Percentiles rank a stretch among this genome's conserved stretches.
phyloP scores from a whole-genome alignment of 2,329 filamentous ascomycete species.

The Colletotrichum chrysophilum region DNA sequence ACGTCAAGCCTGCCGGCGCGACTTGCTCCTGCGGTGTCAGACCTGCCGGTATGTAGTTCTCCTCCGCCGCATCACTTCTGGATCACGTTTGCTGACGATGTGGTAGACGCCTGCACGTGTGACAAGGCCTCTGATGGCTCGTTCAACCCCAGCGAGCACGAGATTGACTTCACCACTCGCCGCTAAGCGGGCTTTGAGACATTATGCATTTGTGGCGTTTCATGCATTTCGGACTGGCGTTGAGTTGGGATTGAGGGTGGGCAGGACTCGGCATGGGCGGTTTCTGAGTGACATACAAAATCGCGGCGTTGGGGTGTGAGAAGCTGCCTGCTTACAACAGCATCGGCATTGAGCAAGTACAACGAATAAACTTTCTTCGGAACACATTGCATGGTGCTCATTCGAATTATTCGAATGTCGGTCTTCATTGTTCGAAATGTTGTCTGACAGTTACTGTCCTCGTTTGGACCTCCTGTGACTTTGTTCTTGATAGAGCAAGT shows the following conservation, averaged over 20 bases:
- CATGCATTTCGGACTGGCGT: background rate
- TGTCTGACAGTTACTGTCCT: background rate
- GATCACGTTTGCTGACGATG: background rate
- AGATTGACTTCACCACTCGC: constrained; percentile 84
- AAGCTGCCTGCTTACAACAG: background rate
- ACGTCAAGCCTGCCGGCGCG: constrained; percentile 61
- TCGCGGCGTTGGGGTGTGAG: background rate
- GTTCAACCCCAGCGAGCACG: constrained; percentile 64
- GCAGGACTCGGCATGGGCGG: background rate
- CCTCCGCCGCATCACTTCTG: background rate
- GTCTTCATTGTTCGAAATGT: background rate
- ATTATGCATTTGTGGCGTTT: background rate
- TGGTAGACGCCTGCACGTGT: constrained; percentile 76
- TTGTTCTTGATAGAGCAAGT: background rate
- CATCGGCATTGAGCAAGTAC: background rate
- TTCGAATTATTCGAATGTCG: background rate
- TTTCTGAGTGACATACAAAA: background rate
- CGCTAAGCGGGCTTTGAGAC: background rate
- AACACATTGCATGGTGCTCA: background rate
- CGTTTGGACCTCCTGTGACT: background rate
- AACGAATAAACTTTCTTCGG: background rate
- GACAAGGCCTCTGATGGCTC: constrained; percentile 72
- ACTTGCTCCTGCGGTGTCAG: constrained; percentile 82
- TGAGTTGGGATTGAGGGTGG: background rate
- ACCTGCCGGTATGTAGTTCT: constrained; percentile 62